These are phyloP conservation scores for Inga laurina DNA, from an alignment of 306 rosid species.

Conservation along the genomic window DNA sequence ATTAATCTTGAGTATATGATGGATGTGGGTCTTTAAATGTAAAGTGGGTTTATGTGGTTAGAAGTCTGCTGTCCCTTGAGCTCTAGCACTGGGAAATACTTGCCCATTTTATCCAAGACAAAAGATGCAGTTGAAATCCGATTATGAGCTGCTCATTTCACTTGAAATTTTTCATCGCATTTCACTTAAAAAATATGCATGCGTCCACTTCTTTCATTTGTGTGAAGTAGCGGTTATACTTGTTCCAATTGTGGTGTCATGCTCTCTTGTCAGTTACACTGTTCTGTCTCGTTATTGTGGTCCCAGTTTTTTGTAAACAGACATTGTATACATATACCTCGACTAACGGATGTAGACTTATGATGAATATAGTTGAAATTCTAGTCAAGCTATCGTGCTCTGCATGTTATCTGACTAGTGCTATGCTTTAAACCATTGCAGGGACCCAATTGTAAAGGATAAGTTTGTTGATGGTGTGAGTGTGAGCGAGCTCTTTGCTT, in stretches of 20 bases:
- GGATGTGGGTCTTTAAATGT: neutral
- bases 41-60: neutral
- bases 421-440: neutral
- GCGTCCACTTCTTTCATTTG: neutral
- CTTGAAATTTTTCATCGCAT: neutral
- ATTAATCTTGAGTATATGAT: neutral
- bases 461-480: conserved; percentile 25
- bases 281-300: neutral
- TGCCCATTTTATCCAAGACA: neutral
- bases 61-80: neutral
- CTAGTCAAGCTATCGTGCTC: neutral
- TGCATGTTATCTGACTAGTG: conserved; percentile 1
- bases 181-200: neutral
- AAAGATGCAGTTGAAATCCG: neutral
- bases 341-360: neutral
- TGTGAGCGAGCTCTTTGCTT: conserved; percentile 43
- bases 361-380: neutral
- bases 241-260: neutral
- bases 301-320: neutral
- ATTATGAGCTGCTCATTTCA: conserved; percentile 1
- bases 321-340: neutral
- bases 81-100: neutral
- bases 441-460: conserved; percentile 28
- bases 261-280: neutral
- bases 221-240: neutral